Base-by-base conservation (phyloP, 164 flowering plant genomes). In the Umbilicus rupestris region DNA sequence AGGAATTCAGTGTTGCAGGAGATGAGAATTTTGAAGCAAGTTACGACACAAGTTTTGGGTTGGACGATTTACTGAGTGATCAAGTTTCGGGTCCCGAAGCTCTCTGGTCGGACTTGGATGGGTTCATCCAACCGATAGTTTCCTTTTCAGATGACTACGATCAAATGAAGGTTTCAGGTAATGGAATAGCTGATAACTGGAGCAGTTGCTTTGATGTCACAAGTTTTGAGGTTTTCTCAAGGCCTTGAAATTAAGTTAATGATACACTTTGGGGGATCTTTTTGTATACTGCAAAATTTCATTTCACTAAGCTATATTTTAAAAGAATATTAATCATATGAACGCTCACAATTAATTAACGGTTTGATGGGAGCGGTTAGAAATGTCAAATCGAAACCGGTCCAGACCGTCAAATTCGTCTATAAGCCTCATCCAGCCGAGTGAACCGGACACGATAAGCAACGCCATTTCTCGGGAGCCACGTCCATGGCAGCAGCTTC, bases 1-100 rank as follows among this genome's bases (percentile, higher is more conserved):
- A 26, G 19, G 33, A 55, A 55, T 55, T 55, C 16, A 0, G 9
- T 26, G 6, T 15, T 2, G 33, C 33, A 26, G 33, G 60, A 12
- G 19, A 55, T 55, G 60, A 55, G 33, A 55, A 14, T 9, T 55
- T 55, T 12, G 60, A 55, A 55, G 33, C 7, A 26, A 55, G 33
- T 55, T 55, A 55, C 28, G 60, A 55, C 28, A 22, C 17, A 55
- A 55, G n/a, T 55, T 55, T 55, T 55, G 60, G 60, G 33, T 19
- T 55, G 5, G 60, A 55, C 12, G 60, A 55, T 55, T 55, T 55
- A 28, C 3, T 26, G 11, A 55, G 16, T 55, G 60, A 55, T 26
- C 60, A 55, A 26, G 33, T 12, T 11, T 19, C 31, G 11, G 11
- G 60, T 28, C 33, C 60, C 12, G 60, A 55, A 12, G 33, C 31